Evolutionary conservation across 345 rosid species (phyloP).

Genomic region (Gossypium rotundifolium): DNA sequence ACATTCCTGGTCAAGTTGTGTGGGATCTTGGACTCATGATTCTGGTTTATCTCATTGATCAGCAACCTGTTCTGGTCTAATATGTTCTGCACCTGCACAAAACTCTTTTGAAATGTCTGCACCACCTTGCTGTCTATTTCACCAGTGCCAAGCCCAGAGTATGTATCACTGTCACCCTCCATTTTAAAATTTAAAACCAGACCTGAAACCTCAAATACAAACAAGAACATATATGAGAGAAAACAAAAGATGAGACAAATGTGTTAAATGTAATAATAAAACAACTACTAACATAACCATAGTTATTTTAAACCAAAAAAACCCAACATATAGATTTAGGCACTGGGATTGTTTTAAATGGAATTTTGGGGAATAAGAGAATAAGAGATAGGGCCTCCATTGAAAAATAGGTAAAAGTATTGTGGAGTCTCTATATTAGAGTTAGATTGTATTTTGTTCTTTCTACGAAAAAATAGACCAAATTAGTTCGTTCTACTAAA

Average conservation of each 20-base stretch:
- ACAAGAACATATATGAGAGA: background rate
- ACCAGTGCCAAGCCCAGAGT: conserved; percentile 42
- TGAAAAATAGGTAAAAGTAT: background rate
- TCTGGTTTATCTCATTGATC: conserved; percentile 71
- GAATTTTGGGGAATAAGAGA: conserved; percentile 28
- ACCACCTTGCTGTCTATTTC: conserved; percentile 51
- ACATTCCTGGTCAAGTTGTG: conserved; percentile 63
- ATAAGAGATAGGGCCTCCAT: conserved; percentile 17
- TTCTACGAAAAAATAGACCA: too few relatives aligned
- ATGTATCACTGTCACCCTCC: conserved; percentile 63
- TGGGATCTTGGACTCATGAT: conserved; percentile 67
- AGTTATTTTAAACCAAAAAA: conserved; percentile 3
- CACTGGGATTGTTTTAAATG: conserved; percentile 22
- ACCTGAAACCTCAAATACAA: conserved; percentile 16
- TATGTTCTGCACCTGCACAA: conserved; percentile 60
- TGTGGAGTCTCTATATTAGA: too few relatives aligned
- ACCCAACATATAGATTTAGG: conserved; percentile 9
- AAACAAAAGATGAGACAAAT: conserved; percentile 1
- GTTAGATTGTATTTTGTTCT: accelerated
- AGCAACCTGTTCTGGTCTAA: conserved; percentile 66
- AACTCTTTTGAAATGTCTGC: conserved; percentile 67
- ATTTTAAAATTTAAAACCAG: conserved; percentile 29
- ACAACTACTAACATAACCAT: conserved; percentile 6
- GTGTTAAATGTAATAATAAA: background rate
- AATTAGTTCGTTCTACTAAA: too few relatives aligned